Conservation (phyloP, 768 basidiomycete species). For the Myochromella boudieri region DNA sequence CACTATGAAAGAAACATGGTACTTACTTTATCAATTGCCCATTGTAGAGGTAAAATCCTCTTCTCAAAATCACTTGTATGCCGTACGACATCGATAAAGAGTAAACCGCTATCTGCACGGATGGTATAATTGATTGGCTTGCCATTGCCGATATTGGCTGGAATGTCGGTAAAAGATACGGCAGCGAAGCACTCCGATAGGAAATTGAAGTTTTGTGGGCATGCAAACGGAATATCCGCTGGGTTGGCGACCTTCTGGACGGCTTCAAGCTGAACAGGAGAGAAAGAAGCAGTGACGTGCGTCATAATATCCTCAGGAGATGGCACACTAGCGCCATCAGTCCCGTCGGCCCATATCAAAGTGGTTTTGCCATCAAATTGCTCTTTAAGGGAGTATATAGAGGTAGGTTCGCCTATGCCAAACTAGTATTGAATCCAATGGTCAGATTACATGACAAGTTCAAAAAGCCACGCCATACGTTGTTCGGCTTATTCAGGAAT, state of each 20-base stretch:
- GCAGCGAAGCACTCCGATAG: constrained; percentile 72
- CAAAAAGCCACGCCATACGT: constrained; percentile 40
- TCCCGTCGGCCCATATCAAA: constrained; percentile 70
- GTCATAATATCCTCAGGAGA: constrained; percentile 61
- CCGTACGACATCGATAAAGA: constrained; percentile 60
- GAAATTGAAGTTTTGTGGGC: constrained; percentile 74
- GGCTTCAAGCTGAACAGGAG: constrained; percentile 40
- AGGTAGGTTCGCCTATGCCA: constrained; percentile 58
- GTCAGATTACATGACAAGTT: neutral
- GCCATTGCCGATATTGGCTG: constrained; percentile 31
- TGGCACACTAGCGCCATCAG: constrained; percentile 53
- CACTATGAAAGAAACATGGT: neutral
- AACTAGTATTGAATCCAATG: constrained; percentile 47
- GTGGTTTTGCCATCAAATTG: constrained; percentile 53
- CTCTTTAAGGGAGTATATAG: constrained; percentile 44
- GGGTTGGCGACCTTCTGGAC: constrained; percentile 50
- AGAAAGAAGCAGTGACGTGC: constrained; percentile 54
- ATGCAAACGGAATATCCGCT: constrained; percentile 50
- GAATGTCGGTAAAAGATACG: constrained; percentile 60
- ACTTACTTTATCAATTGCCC: constrained; percentile 70
- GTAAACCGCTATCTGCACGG: constrained; percentile 62
- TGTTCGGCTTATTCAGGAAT: constrained; percentile 59
- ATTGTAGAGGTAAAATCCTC: constrained; percentile 70
- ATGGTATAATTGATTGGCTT: constrained; percentile 66
- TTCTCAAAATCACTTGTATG: constrained; percentile 71